phyloP scores from a whole-genome alignment of 2,329 filamentous ascomycete genomes.

The Penicillium freii region DNA sequence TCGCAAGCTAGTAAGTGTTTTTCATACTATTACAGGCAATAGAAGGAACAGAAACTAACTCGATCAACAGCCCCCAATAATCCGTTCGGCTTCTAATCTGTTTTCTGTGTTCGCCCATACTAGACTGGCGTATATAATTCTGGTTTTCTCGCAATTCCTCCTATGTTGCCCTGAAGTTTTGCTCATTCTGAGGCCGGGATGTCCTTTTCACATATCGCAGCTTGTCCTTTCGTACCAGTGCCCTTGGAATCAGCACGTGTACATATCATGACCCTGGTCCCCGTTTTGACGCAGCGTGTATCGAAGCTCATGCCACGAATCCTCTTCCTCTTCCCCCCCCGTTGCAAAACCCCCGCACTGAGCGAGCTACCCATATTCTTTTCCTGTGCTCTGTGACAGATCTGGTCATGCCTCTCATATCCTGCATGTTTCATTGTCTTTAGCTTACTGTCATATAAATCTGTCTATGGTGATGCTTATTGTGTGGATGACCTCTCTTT shows the following conservation, averaged over 20 bases:
- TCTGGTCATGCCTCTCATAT: conserved; percentile 9
- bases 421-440: conserved; percentile 6
- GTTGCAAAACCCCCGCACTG: conserved; percentile 12
- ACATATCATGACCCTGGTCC: conserved; percentile 23
- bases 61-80: conserved; percentile 61
- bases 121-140: conserved; percentile 30
- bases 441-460: conserved; percentile 13
- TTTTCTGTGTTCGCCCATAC: conserved; percentile 1
- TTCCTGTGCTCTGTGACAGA: conserved; percentile 10
- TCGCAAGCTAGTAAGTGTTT: conserved; percentile 86
- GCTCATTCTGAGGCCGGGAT: background rate
- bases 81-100: conserved; percentile 64
- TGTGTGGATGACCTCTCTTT: conserved; percentile 10
- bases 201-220: conserved; percentile 14
- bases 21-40: background rate
- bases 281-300: conserved; percentile 14
- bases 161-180: conserved; percentile 3
- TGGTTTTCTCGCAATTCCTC: conserved; percentile 14
- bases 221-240: conserved; percentile 16
- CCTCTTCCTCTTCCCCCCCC: conserved; percentile 1
- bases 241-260: conserved; percentile 21
- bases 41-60: conserved; percentile 13
- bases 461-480: conserved; percentile 14
- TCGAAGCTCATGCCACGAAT: conserved; percentile 16
- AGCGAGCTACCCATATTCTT: conserved; percentile 14